phyloP scores from a whole-genome alignment of 495 filamentous ascomycete genomes.

The Annulohypoxylon stygium region DNA sequence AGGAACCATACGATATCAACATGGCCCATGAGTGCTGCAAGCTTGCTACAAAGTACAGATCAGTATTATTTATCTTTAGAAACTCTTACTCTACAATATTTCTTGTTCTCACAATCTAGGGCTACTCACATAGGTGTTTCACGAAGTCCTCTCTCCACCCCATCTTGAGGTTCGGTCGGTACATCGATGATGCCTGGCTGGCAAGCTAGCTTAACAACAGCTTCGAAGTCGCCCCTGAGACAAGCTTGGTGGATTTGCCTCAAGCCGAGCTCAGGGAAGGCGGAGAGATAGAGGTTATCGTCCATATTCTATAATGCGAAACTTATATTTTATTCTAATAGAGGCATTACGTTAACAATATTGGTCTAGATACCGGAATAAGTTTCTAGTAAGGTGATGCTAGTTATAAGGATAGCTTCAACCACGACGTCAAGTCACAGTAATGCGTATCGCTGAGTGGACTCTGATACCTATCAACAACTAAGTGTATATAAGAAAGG shows the following conservation, averaged over 20 bases:
- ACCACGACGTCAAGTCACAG: neutral
- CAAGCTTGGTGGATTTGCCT: conserved; percentile 34
- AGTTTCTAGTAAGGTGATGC: neutral
- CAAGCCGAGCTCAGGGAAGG: conserved; percentile 32
- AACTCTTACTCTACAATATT: neutral
- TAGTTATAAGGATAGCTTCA: neutral
- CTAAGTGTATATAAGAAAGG: neutral
- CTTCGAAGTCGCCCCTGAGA: conserved; percentile 36
- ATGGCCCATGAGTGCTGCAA: conserved; percentile 47
- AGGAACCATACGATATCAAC: conserved; percentile 41
- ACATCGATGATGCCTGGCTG: conserved; percentile 17
- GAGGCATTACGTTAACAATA: neutral
- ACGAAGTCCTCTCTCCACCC: conserved; percentile 13
- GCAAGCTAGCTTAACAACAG: conserved; percentile 17
- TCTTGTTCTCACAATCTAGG: neutral
- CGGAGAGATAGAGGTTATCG: conserved; percentile 1
- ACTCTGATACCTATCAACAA: neutral
- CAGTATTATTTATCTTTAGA: neutral
- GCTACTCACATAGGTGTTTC: conserved; percentile 44
- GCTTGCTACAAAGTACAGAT: conserved; percentile 15
- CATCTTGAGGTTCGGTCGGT: conserved; percentile 15
- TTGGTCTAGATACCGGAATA: neutral
- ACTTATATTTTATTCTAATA: neutral
- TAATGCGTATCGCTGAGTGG: too few relatives aligned
- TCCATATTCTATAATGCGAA: conserved; percentile 9